phyloP scores from a whole-genome alignment of 768 basidiomycete genomes.

The Phaeolepiota aurea region DNA sequence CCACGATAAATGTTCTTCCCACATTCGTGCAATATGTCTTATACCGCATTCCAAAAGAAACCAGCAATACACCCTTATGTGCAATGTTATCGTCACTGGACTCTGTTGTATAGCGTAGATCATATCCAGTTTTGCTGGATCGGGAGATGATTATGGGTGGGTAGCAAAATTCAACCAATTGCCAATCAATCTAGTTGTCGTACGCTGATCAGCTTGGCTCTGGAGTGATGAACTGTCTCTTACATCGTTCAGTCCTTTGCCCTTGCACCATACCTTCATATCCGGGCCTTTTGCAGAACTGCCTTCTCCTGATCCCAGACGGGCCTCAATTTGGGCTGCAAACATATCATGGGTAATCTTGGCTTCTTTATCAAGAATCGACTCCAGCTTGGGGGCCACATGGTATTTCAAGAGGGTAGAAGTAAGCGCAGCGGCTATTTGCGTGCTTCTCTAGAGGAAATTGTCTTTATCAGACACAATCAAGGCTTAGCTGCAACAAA shows the following conservation, averaged over 20 bases:
- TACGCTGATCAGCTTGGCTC: conserved; percentile 3
- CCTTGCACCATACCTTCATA: conserved; percentile 87
- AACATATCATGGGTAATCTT: conserved; percentile 87
- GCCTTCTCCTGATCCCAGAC: conserved; percentile 81
- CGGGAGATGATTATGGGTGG: conserved; percentile 94
- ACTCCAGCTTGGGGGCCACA: conserved; percentile 81
- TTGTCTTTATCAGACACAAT: conserved; percentile 1
- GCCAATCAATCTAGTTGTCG: conserved; percentile 68
- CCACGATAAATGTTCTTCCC: conserved; percentile 91
- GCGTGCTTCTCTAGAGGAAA: conserved; percentile 58
- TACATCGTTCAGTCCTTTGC: conserved; percentile 66
- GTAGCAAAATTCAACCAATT: conserved; percentile 88
- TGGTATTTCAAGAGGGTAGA: conserved; percentile 81
- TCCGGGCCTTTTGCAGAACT: conserved; percentile 76
- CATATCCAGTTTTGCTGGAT: conserved; percentile 76
- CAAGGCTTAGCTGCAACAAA: conserved; percentile 9
- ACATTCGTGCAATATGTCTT: conserved; percentile 91
- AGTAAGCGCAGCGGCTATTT: conserved; percentile 69
- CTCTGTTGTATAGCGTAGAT: conserved; percentile 80
- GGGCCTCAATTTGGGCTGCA: conserved; percentile 76
- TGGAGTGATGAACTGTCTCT: conserved; percentile 22
- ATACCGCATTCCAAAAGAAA: conserved; percentile 84
- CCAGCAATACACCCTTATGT: conserved; percentile 82
- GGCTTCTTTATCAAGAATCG: conserved; percentile 85
- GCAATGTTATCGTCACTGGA: conserved; percentile 79